Evolutionary conservation across 257 asterid genomes (phyloP).

Genomic region (Solanum dulcamara): DNA sequence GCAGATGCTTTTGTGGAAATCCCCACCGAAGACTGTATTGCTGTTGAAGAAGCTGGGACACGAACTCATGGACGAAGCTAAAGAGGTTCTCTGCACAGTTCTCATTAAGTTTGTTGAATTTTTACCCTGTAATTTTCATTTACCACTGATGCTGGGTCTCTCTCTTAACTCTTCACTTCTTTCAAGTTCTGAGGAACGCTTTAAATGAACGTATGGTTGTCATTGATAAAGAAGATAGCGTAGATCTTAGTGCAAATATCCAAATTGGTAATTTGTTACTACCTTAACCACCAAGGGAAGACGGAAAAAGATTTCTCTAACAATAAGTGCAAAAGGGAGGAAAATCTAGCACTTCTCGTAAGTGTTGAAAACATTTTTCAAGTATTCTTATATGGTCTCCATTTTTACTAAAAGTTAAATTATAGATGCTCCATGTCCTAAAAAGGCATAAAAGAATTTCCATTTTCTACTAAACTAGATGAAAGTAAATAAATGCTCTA

Average conservation of each 20-base stretch:
- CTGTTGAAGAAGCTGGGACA: constrained; percentile 80
- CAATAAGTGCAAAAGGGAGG: neutral
- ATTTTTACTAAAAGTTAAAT: neutral
- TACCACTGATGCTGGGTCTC: neutral
- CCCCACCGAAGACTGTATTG: constrained; percentile 82
- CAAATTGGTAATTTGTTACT: neutral
- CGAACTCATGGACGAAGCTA: constrained; percentile 97
- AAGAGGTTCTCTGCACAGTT: constrained; percentile 44
- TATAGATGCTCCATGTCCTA: neutral
- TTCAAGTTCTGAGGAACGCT: neutral
- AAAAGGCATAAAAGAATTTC: neutral
- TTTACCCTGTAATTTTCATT: neutral
- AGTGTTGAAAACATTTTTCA: neutral
- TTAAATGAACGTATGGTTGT: neutral
- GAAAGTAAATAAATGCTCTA: neutral
- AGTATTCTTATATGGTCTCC: neutral
- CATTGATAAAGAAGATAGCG: neutral
- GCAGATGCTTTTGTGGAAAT: constrained; percentile 99
- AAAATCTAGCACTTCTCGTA: neutral
- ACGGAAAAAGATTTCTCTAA: neutral
- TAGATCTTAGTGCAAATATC: neutral
- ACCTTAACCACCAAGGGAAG: neutral
- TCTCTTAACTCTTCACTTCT: neutral
- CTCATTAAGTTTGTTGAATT: neutral
- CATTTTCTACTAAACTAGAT: neutral